Evolutionary conservation across 2,329 filamentous ascomycete genomes (phyloP), one percentile per base, ranked within the genome.

Genomic region (Aspergillus sp.): DNA sequence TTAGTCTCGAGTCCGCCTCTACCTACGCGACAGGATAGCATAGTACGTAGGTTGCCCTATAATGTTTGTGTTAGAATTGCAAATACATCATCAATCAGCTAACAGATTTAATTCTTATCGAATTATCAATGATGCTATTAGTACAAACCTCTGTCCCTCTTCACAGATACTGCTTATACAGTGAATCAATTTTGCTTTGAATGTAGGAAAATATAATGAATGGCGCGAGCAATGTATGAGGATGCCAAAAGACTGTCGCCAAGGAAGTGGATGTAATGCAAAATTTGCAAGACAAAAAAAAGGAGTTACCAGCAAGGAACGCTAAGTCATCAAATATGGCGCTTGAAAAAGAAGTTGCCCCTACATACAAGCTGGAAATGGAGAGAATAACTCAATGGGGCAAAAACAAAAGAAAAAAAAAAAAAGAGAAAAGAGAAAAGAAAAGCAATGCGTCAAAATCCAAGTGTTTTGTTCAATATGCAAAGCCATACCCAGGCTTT

Each of bases 401-500:
- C 3, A 21, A 21, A 15, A 53, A 58, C 35, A 58, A 53, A 46
- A 41, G 25, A 8, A 8, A 8, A 8, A 8, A 7, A 8, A 8
- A 9, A 9, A 9, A 4, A 31, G 9, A 31, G 3, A 31, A 25
- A 25, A 25, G 3, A 5, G 3, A 25, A 25, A 25, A 25, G 23
- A 7, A 21, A 21, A 21, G 21, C 21, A 21, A 25, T 31, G 15
- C 25, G 5, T 19, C 17, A 19, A 11, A 15, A n/a, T 19, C 47
- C 27, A 21, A 25, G 15, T 49, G 9, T 11, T 17, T 43, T 40
- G n/a, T 44, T 65, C 65, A 72, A 57, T 71, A 70, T 50, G 71
- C 71, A 62, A 73, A 68, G 43, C 73, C 72, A 59, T 71, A 74
- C n/a, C 65, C 70, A 31, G 70, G 66, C 23, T 60, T 63, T 6